phyloP scores from a whole-genome alignment of 495 filamentous ascomycete genomes.

The Neurospora sp. region DNA sequence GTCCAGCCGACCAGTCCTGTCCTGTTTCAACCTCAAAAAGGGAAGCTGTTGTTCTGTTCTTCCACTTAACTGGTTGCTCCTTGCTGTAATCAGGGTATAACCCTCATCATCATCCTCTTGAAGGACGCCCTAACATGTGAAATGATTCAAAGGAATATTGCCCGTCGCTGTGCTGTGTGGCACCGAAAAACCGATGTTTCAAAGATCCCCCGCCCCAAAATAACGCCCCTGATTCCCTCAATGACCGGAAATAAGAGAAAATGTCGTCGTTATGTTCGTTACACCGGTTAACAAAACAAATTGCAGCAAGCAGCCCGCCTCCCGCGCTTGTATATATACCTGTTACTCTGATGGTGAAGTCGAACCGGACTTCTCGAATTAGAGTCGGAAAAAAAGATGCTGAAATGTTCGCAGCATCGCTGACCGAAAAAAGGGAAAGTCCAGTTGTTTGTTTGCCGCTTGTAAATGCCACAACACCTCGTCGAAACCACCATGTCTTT shows the following conservation, averaged over 20 bases:
- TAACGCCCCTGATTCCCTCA: neutral
- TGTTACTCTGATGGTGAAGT: neutral
- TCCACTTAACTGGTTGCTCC: neutral
- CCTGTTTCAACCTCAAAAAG: neutral
- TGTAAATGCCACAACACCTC: neutral
- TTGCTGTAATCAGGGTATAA: neutral
- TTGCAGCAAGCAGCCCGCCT: neutral
- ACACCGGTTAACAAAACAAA: neutral
- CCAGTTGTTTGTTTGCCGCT: neutral
- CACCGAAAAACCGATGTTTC: neutral
- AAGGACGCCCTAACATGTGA: neutral
- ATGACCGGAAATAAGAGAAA: neutral
- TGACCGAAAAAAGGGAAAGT: neutral
- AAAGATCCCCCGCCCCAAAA: neutral
- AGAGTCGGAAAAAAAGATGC: neutral
- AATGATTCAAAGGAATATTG: neutral
- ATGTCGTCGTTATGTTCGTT: neutral
- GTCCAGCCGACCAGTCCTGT: neutral
- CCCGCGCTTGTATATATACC: neutral
- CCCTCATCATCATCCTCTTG: neutral
- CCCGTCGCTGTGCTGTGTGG: neutral
- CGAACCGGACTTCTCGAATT: neutral
- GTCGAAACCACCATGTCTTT: neutral
- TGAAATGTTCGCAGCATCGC: neutral
- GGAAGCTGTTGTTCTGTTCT: neutral